These are phyloP conservation scores for Mycosphaerella sp. DNA, from an alignment of 2,329 filamentous ascomycete species.

Conservation along the genomic window DNA sequence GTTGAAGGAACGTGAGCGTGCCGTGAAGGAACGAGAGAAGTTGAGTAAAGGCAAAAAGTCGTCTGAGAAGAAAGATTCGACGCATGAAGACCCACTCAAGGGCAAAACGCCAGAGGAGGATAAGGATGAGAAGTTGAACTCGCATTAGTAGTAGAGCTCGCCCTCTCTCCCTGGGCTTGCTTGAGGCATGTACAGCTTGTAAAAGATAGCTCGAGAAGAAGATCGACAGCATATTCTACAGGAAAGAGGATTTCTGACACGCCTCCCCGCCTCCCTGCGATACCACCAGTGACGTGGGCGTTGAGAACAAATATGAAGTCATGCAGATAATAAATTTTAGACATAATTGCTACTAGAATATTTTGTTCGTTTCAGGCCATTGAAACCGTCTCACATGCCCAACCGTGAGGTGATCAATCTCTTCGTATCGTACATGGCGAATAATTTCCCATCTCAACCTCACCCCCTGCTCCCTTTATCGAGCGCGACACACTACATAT, in stretches of 20 bases:
- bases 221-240: neutral
- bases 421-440: slow-evolving; percentile 2
- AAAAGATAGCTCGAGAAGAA: neutral
- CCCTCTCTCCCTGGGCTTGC: too few species aligned
- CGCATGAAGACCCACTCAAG: slow-evolving; percentile 15
- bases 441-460: neutral
- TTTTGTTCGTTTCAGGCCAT: neutral
- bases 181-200: neutral
- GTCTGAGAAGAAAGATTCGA: slow-evolving; percentile 13
- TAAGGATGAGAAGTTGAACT: slow-evolving; percentile 22
- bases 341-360: neutral
- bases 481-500: too few species aligned
- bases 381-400: neutral
- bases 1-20: slow-evolving; percentile 46
- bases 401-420: neutral
- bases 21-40: slow-evolving; percentile 28
- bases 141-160: slow-evolving; percentile 11
- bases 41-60: slow-evolving; percentile 16
- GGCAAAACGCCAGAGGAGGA: slow-evolving; percentile 21
- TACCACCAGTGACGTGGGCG: too few species aligned
- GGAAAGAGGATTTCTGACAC: neutral
- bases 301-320: too few species aligned
- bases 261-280: too few species aligned
- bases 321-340: neutral
- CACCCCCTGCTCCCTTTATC: too few species aligned